A percentile compares a stretch with the other conserved stretches of the same genome.
Evolutionary conservation across 1,284 basidiomycete species (phyloP).

Genomic region (Lentinus polychrous): DNA sequence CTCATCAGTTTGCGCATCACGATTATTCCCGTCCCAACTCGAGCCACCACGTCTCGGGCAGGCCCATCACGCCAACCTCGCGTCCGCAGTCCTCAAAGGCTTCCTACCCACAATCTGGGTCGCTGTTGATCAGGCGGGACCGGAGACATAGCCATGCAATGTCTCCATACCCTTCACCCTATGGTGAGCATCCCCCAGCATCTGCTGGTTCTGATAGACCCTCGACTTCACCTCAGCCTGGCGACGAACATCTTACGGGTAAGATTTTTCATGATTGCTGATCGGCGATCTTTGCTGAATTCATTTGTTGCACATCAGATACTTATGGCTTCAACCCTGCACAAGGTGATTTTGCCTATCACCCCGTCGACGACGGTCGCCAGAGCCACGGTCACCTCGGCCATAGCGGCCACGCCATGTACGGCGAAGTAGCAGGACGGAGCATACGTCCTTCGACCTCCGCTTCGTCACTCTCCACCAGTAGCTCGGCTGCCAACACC

Average conservation of each 20-base stretch:
- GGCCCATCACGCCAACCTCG: conserved; percentile 31
- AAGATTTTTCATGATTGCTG: conserved; percentile 57
- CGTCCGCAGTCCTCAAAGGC: conserved; percentile 59
- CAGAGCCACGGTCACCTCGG: conserved; percentile 17
- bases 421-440: conserved; percentile 23
- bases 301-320: conserved; percentile 39
- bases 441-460: conserved; percentile 64
- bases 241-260: conserved; percentile 38
- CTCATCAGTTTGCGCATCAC: conserved; percentile 42
- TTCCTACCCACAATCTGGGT: conserved; percentile 39
- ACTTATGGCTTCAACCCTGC: conserved; percentile 55
- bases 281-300: conserved; percentile 65
- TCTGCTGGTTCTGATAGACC: conserved; percentile 43
- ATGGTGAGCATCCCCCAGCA: conserved; percentile 50
- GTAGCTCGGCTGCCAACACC: conserved; percentile 65
- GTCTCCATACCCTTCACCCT: conserved; percentile 76
- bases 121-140: conserved; percentile 59
- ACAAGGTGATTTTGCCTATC: conserved; percentile 75
- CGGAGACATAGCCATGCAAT: conserved; percentile 77
- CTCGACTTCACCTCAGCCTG: conserved; percentile 66
- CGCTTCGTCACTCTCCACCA: conserved; percentile 69
- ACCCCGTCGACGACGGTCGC: conserved; percentile 35
- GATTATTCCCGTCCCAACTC: conserved; percentile 65
- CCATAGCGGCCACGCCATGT: conserved; percentile 17
- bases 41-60: conserved; percentile 52